These are phyloP conservation scores for Isatis tinctoria DNA, from an alignment of 345 rosid species.

Conservation along the genomic window DNA sequence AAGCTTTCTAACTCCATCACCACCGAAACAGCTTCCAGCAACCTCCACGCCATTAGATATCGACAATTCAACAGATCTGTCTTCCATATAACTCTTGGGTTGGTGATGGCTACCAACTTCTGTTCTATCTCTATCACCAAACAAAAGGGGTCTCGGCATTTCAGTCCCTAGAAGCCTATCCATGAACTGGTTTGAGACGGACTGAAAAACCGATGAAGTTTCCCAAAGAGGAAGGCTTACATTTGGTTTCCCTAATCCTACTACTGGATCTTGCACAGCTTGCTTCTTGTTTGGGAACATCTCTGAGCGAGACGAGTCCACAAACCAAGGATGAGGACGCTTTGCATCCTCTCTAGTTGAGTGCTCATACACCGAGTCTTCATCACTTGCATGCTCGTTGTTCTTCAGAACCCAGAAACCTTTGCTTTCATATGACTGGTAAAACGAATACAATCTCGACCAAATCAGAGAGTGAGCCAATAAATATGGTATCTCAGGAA, in stretches of 20 bases:
- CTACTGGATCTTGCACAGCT: conserved; percentile 45
- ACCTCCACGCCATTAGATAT: conserved; percentile 56
- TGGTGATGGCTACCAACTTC: conserved; percentile 38
- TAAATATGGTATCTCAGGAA: neutral
- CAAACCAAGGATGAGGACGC: conserved; percentile 73
- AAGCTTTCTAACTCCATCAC: conserved; percentile 58
- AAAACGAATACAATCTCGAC: neutral
- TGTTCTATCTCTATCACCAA: conserved; percentile 44
- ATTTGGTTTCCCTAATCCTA: conserved; percentile 35
- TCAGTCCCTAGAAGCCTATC: conserved; percentile 66
- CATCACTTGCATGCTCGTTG: conserved; percentile 41
- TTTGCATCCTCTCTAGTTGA: conserved; percentile 59
- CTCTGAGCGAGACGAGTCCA: conserved; percentile 56
- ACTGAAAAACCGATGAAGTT: conserved; percentile 49
- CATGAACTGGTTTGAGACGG: conserved; percentile 58
- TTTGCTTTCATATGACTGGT: conserved; percentile 56
- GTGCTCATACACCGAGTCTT: conserved; percentile 49
- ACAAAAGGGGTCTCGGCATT: conserved; percentile 48
- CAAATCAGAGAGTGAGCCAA: conserved; percentile 9
- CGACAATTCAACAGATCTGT: conserved; percentile 55
- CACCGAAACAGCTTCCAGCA: conserved; percentile 47
- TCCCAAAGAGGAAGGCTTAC: conserved; percentile 58
- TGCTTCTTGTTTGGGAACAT: conserved; percentile 76
- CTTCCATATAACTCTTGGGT: conserved; percentile 39
- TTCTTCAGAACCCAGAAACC: conserved; percentile 62